Evolutionary conservation across 2,329 filamentous ascomycete genomes (phyloP).

Genomic region (Alternaria sp.): DNA sequence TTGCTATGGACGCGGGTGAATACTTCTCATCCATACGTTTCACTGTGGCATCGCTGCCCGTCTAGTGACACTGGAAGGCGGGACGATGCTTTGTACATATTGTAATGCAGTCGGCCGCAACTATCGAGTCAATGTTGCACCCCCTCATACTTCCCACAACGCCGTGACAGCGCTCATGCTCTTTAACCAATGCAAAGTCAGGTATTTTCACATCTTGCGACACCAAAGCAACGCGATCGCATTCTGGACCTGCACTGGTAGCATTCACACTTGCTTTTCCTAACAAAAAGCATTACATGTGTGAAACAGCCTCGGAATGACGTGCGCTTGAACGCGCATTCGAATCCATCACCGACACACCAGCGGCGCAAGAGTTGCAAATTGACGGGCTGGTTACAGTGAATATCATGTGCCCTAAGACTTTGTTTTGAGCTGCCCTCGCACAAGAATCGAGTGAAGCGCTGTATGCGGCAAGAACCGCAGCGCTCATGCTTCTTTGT

Average conservation of each 20-base stretch:
- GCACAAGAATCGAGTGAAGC: slow-evolving; percentile 10
- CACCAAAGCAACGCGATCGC: not conserved
- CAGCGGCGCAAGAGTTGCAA: not conserved
- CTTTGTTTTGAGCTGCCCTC: not conserved
- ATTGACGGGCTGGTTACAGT: not conserved
- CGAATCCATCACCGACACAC: not conserved
- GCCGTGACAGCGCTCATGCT: not conserved
- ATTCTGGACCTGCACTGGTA: not conserved
- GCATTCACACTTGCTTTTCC: not conserved
- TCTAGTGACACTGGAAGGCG: slow-evolving; percentile 10
- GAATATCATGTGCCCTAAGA: not conserved
- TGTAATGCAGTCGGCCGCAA: slow-evolving; percentile 21
- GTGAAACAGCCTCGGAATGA: slow-evolving; percentile 24
- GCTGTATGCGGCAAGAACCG: slow-evolving; percentile 10
- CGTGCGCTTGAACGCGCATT: slow-evolving; percentile 13
- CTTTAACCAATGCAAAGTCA: not conserved
- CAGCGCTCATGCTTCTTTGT: slow-evolving; percentile 22
- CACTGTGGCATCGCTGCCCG: slow-evolving; percentile 16
- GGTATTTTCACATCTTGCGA: not conserved
- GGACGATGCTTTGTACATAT: slow-evolving; percentile 31
- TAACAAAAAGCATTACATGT: not conserved
- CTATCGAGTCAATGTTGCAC: slow-evolving; percentile 17
- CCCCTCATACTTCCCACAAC: not conserved
- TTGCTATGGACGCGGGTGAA: not conserved
- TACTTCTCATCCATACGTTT: not conserved